These are phyloP conservation scores for Lepiota venenata DNA, from an alignment of 768 basidiomycete genomes.

Conservation along the genomic window DNA sequence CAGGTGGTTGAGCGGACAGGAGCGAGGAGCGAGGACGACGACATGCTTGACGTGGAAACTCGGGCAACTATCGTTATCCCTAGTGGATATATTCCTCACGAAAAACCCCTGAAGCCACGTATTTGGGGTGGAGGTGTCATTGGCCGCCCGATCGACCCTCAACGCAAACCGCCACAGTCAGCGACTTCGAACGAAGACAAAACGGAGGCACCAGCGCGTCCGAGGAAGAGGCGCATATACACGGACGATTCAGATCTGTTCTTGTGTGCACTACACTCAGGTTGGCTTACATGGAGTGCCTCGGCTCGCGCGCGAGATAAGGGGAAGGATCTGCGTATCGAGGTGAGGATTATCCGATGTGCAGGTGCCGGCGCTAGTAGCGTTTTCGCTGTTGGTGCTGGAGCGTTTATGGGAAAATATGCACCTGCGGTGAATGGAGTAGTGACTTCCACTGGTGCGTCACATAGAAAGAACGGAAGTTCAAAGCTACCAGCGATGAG, in stretches of 20 bases:
- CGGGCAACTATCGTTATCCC: slow-evolving; percentile 59
- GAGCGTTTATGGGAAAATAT: slow-evolving; percentile 10
- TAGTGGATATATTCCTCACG: slow-evolving; percentile 50
- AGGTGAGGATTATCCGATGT: slow-evolving; percentile 37
- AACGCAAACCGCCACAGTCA: background rate
- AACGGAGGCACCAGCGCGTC: slow-evolving; percentile 1
- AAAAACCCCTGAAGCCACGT: slow-evolving; percentile 49
- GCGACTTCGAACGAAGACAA: slow-evolving; percentile 5
- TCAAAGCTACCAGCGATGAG: slow-evolving; percentile 19
- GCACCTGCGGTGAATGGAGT: slow-evolving; percentile 8
- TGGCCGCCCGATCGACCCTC: slow-evolving; percentile 22
- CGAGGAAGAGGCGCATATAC: slow-evolving; percentile 51
- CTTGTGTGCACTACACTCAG: slow-evolving; percentile 66
- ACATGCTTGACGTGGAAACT: slow-evolving; percentile 39
- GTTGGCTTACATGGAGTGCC: slow-evolving; percentile 48
- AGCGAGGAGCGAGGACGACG: slow-evolving; percentile 13
- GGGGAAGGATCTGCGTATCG: slow-evolving; percentile 37
- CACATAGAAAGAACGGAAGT: slow-evolving; percentile 10
- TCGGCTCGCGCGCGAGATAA: slow-evolving; percentile 32
- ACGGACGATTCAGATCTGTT: slow-evolving; percentile 78
- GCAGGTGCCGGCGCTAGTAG: slow-evolving; percentile 27
- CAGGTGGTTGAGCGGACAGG: slow-evolving; percentile 5
- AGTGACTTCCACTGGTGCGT: background rate
- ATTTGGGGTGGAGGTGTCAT: slow-evolving; percentile 69
- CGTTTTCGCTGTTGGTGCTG: slow-evolving; percentile 21